Evolutionary conservation across 257 asterid species (phyloP).

Genomic region (Coffea eugenioides): DNA sequence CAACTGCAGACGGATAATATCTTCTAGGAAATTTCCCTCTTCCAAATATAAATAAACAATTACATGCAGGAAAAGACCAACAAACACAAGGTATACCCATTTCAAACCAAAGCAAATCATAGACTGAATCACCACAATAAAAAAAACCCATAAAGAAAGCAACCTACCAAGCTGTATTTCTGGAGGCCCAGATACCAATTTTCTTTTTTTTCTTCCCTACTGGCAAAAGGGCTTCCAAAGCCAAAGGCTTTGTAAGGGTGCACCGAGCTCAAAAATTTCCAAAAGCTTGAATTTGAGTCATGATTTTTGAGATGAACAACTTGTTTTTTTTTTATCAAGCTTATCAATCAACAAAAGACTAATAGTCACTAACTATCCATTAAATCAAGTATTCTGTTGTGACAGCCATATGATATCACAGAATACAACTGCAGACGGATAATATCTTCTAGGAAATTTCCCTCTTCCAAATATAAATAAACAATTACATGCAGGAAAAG

Average conservation of each 20-base stretch:
- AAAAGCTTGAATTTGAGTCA: neutral
- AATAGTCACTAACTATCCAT: neutral
- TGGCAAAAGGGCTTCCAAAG: neutral
- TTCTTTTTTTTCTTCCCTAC: neutral
- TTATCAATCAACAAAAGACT: neutral
- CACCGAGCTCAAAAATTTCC: neutral
- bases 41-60: neutral
- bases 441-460: neutral
- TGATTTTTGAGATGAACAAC: neutral
- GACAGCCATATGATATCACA: neutral
- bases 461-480: neutral
- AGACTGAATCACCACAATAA: neutral
- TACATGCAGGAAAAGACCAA: neutral
- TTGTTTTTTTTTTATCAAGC: neutral
- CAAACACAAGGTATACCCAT: neutral
- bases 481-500: neutral
- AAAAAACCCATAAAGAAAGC: neutral
- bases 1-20: neutral
- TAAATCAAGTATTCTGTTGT: neutral
- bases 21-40: neutral
- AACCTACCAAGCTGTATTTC: conserved; percentile 47
- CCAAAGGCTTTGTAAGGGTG: neutral
- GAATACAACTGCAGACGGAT: neutral
- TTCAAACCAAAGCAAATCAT: neutral
- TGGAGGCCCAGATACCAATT: neutral